A percentile compares a stretch with the other conserved stretches of the same genome.
These are phyloP conservation scores for Leptoxyphium fumago DNA, from an alignment of 2,329 filamentous ascomycete species.

Conservation along the genomic window DNA sequence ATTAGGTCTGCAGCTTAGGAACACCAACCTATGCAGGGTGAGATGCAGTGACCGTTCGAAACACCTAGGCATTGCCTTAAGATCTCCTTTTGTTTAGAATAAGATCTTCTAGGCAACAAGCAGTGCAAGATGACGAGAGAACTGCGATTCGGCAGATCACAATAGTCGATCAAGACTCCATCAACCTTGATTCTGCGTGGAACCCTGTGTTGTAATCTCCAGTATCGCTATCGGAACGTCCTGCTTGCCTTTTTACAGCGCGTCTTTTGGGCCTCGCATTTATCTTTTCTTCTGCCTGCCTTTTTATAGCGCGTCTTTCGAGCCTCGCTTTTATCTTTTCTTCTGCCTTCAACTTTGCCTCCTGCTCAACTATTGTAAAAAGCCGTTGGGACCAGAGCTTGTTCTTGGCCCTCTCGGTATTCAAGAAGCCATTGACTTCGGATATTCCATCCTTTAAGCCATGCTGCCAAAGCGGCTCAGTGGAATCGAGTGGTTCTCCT, in stretches of 20 bases:
- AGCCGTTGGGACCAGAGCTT: conserved; percentile 25
- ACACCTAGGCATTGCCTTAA: no score
- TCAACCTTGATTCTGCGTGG: no score
- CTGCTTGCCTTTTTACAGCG: background rate
- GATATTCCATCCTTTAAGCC: conserved; percentile 9
- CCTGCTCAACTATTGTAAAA: conserved; percentile 33
- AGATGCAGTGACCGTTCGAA: no score
- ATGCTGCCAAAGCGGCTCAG: conserved; percentile 2
- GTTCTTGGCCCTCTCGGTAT: conserved; percentile 14
- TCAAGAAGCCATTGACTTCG: conserved; percentile 3
- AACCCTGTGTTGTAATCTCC: no score
- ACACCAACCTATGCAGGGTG: no score
- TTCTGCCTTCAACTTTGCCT: conserved; percentile 28
- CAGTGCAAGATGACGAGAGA: no score
- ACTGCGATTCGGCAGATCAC: no score
- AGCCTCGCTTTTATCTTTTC: conserved; percentile 15
- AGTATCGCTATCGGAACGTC: no score
- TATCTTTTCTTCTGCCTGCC: conserved; percentile 21
- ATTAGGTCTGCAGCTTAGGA: no score
- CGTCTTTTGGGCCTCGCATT: background rate
- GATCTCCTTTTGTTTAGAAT: no score
- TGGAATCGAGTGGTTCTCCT: conserved; percentile 15
- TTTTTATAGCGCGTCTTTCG: background rate
- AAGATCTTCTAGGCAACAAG: no score
- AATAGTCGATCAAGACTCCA: no score